Base-by-base conservation (phyloP, 2,329 filamentous ascomycete genomes). In the Helotiales sp. region DNA sequence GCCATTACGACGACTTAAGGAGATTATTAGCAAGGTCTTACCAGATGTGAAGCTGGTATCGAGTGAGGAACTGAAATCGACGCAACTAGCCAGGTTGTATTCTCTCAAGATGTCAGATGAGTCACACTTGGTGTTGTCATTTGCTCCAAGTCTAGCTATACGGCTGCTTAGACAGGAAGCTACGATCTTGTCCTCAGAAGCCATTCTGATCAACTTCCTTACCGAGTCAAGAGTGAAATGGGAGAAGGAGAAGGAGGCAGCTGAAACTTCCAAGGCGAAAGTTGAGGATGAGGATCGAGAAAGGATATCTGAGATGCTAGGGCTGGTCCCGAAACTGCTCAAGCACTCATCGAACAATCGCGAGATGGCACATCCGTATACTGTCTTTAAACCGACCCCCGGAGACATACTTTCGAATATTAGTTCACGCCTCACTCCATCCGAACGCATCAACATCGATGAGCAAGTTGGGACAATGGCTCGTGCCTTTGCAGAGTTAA, bases 291-390 rank as follows among this genome's bases (percentile, higher is more conserved):
- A n/a, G 27, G 29, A 31, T 17, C 34, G 9, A 25, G 22, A 29
- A 10, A 38, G 27, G 33, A 7, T 25, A 5, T 17, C 42, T 17
- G 36, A 42, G 22, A 27, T 67, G 13, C 38, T 51, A 49, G 53
- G 47, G 5, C 48, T 69, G 49, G 54, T 66, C 30, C 70, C 70
- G 9, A 71, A 64, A 56, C 38, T 72, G 38, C 57, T 72, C n/a
- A 70, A 68, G 53, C 69, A 71, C 58, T 69, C 69, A 2, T 63
- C 66, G 9, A 67, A 65, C 46, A 66, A 63, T 15, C 60, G 61
- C 49, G 69, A 69, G 53, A 64, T 70, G 60, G 65, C 64, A 46
- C 67, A 69, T 34, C 68, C 70, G 5, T 72, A 71, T 54, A 70
- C 60, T 38, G 66, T 71, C 19, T 67, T 68, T 31, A 61, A 69